A percentile compares a stretch with the other conserved stretches of the same genome.
phyloP scores from a whole-genome alignment of 2,329 filamentous ascomycete genomes.

The Penicillium sp. region DNA sequence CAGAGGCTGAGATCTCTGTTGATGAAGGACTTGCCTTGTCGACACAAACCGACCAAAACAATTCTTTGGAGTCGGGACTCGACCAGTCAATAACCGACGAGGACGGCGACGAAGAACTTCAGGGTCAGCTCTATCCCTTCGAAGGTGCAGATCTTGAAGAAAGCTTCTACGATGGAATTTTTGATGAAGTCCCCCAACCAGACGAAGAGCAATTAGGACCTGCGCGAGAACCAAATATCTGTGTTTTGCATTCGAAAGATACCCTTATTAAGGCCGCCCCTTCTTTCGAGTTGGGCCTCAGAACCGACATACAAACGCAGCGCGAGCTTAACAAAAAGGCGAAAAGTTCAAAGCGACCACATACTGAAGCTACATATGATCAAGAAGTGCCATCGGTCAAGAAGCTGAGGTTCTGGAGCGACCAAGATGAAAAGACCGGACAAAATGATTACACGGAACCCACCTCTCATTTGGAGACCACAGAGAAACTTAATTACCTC shows the following conservation, averaged over 20 bases:
- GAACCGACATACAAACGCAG: background rate
- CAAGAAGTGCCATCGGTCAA: conserved; percentile 2
- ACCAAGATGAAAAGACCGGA: background rate
- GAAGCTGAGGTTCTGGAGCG: conserved; percentile 19
- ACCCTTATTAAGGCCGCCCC: background rate
- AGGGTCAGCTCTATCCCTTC: background rate
- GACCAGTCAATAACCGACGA: conserved; percentile 27
- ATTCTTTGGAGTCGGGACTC: conserved; percentile 47
- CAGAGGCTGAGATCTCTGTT: conserved; percentile 53
- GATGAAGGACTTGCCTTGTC: conserved; percentile 63
- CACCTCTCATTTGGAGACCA: background rate
- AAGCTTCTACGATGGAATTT: conserved; percentile 26
- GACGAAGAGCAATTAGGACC: background rate
- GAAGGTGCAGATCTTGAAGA: conserved; percentile 23
- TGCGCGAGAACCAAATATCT: background rate
- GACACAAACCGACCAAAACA: conserved; percentile 47
- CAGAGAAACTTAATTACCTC: background rate
- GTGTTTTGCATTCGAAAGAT: background rate
- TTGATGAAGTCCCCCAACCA: conserved; percentile 18
- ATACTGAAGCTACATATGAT: background rate
- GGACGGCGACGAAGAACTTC: conserved; percentile 16
- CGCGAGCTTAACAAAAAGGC: background rate
- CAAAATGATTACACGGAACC: background rate
- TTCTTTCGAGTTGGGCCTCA: background rate
- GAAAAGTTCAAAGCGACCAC: conserved; percentile 7